Evolutionary conservation across 306 rosid genomes (phyloP).

Genomic region (Casuarina equisetifolia): DNA sequence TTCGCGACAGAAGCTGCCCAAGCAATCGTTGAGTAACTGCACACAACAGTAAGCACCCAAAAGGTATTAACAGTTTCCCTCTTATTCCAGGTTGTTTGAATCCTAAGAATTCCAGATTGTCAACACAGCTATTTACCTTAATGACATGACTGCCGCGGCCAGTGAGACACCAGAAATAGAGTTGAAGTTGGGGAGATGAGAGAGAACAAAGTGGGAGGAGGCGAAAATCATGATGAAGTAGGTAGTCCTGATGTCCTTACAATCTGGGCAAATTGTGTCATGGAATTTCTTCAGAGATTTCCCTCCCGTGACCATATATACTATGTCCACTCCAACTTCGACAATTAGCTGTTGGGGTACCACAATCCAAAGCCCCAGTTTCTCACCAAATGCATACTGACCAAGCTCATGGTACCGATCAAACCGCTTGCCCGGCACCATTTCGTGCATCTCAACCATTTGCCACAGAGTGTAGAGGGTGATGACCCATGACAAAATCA

Average conservation of each 20-base stretch:
- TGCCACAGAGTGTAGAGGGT: conserved; percentile 84
- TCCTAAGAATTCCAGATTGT: background rate
- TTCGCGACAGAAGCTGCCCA: conserved; percentile 54
- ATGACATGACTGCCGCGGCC: conserved; percentile 76
- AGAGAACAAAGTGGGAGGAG: conserved; percentile 53
- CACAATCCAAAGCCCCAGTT: conserved; percentile 70
- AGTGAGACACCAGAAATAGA: conserved; percentile 65
- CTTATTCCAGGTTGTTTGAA: background rate
- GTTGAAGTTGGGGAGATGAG: conserved; percentile 78
- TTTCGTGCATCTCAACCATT: conserved; percentile 94
- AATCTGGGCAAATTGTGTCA: conserved; percentile 45
- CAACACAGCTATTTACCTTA: conserved; percentile 37
- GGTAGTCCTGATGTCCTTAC: conserved; percentile 36
- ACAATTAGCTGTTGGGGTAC: conserved; percentile 73
- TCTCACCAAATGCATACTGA: conserved; percentile 74
- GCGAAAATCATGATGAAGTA: conserved; percentile 63
- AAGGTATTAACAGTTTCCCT: background rate
- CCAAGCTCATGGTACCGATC: conserved; percentile 91
- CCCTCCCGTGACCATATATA: conserved; percentile 78
- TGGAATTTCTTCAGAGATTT: conserved; percentile 56
- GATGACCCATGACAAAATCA: conserved; percentile 69
- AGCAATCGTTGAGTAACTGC: conserved; percentile 78
- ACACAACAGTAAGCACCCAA: background rate
- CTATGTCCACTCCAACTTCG: conserved; percentile 70
- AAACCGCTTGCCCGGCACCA: conserved; percentile 77